Evolutionary conservation across 805 yeast genomes (phyloP).

Genomic region (Myxozyma udenii): DNA sequence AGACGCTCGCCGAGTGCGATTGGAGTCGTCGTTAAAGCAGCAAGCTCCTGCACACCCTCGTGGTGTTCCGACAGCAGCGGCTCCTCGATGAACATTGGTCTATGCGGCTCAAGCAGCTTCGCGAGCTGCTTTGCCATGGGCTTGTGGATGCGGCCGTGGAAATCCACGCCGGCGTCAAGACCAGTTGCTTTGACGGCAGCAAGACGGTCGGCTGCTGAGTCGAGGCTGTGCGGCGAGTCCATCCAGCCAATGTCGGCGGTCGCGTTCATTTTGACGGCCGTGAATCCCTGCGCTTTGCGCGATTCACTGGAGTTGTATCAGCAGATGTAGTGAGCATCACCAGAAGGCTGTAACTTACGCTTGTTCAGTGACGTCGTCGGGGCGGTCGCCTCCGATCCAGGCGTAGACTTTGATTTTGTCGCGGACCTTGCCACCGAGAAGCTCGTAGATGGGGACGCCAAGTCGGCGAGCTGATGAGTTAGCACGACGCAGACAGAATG

Average conservation of each 20-base stretch:
- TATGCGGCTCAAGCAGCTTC: constrained; percentile 33
- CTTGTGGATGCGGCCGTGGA: constrained; percentile 38
- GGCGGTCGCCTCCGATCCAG: constrained; percentile 39
- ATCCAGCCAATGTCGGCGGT: constrained; percentile 35
- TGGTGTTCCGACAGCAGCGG: constrained; percentile 35
- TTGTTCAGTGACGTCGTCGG: constrained; percentile 33
- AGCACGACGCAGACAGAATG: neutral
- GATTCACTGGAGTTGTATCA: constrained; percentile 10
- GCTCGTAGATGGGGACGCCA: constrained; percentile 37
- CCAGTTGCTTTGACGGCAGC: constrained; percentile 32
- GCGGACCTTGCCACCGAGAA: constrained; percentile 37
- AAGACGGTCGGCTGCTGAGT: constrained; percentile 35
- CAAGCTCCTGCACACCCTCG: constrained; percentile 32
- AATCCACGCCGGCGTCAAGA: constrained; percentile 36
- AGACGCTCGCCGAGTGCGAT: constrained; percentile 37
- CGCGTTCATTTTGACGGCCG: constrained; percentile 39
- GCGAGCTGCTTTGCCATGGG: constrained; percentile 38
- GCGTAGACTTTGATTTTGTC: constrained; percentile 36
- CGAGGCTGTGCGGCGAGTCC: constrained; percentile 33
- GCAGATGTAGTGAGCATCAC: neutral
- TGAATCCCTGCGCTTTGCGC: constrained; percentile 37
- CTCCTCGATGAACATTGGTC: constrained; percentile 37
- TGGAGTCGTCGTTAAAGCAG: constrained; percentile 33
- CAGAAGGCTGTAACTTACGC: constrained; percentile 24
- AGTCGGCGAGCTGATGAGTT: constrained; percentile 23